These are phyloP conservation scores for Cyamopsis tetragonoloba DNA, from an alignment of 306 rosid species.

Conservation along the genomic window DNA sequence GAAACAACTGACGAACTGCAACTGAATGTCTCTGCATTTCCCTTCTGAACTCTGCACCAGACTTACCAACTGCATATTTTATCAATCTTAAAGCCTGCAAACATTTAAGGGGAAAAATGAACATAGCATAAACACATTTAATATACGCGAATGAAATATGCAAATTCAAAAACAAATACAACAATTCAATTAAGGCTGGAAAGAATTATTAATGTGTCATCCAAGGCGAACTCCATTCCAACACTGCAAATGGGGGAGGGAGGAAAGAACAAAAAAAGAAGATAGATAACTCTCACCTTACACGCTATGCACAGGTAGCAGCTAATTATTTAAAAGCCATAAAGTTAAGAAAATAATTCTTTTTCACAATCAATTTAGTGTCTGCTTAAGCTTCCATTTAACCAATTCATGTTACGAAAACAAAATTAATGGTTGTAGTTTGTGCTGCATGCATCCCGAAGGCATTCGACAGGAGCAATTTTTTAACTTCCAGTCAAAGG, in stretches of 20 bases:
- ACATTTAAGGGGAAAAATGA: constrained; percentile 1
- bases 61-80: constrained; percentile 80
- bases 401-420: no score
- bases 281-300: constrained; percentile 3
- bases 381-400: no score
- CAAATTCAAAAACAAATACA: background rate
- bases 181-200: background rate
- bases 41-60: constrained; percentile 96
- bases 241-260: background rate
- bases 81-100: constrained; percentile 89
- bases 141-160: constrained; percentile 3
- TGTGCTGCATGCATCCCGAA: no score
- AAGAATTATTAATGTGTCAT: background rate
- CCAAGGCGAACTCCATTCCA: background rate
- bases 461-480: no score
- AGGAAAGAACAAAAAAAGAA: no score
- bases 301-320: background rate
- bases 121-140: background rate
- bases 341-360: background rate
- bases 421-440: no score
- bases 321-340: background rate
- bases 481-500: no score
- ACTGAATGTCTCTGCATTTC: constrained; percentile 98
- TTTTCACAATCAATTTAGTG: constrained; percentile 1
- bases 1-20: constrained; percentile 81